phyloP scores from a whole-genome alignment of 106 monocot species.

The Phalaenopsis equestris region DNA sequence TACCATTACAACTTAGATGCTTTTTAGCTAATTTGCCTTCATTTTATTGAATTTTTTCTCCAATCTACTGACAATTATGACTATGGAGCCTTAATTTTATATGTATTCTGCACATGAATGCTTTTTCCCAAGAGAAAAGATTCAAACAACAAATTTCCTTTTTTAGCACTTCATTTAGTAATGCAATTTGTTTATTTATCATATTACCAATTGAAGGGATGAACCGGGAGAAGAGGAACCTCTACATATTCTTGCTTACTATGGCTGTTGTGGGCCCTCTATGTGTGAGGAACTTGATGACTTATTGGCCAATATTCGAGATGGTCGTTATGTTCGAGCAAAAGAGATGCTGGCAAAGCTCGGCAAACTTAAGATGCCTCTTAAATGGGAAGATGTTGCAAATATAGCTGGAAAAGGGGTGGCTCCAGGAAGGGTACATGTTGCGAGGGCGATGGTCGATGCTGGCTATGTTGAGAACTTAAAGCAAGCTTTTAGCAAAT shows the following conservation, averaged over 20 bases:
- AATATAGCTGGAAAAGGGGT: conserved; percentile 87
- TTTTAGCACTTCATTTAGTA: not conserved
- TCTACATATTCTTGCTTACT: conserved; percentile 91
- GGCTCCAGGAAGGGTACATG: conserved; percentile 91
- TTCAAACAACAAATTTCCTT: not conserved
- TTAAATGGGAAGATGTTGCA: conserved; percentile 75
- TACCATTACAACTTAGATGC: too few species aligned
- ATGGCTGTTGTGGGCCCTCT: conserved; percentile 68
- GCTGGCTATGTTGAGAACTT: conserved; percentile 78
- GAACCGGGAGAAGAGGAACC: conserved; percentile 45
- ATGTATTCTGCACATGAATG: not conserved
- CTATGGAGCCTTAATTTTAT: not conserved
- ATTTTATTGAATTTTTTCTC: too few species aligned
- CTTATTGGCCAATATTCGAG: conserved; percentile 60
- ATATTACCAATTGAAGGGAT: conserved; percentile 24
- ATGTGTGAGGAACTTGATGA: conserved; percentile 49
- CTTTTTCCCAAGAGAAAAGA: too few species aligned
- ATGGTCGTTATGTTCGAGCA: conserved; percentile 73
- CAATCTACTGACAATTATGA: not conserved
- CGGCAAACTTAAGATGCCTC: conserved; percentile 56
- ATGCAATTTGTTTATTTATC: not conserved
- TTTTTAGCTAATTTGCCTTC: too few species aligned
- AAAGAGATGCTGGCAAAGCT: conserved; percentile 75
- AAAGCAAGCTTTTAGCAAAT: conserved; percentile 78
- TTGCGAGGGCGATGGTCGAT: conserved; percentile 90